Base-by-base conservation (phyloP, 2,329 filamentous ascomycete genomes). In the Daldinia sp. region DNA sequence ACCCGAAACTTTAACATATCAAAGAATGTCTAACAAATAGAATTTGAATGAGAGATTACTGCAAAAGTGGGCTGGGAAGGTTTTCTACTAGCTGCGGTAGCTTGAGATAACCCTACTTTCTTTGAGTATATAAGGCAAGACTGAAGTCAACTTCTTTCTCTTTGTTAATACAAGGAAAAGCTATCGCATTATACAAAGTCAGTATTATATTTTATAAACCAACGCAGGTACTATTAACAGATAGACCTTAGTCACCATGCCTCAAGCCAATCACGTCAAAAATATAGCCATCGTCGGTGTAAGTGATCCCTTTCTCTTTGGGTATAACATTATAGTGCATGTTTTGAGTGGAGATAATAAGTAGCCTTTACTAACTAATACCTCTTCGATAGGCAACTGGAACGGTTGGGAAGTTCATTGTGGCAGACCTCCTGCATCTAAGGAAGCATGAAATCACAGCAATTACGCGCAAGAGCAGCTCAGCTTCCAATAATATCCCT, bases 361-460 rank as follows among this genome's bases (percentile, higher is more conserved):
- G 12, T 13, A 48, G 33, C 42, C 13, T 42, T 26, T 13, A 33
- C 67, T 69, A 13, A 73, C 64, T 12, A n/a, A 41, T 44, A 4
- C 6, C 28, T 54, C 12, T 13, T 15, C n/a, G 23, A 26, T 33
- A 86, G 83, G 82, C 81, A 15, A 78, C 79, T 35, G 84, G 84
- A 37, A 78, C 74, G 7, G 71, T 85, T 56, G 83, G 83, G 26
- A 74, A 72, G 3, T 72, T 79, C 60, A 76, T 86, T 20, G 72
- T 79, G 1, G 69, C 77, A 4, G 77, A 77, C 4, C 81, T 89
- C 0, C 74, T 87, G 3, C 73, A 81, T 12, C 81, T 80, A 1
- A 84, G 83, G 42, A 85, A 81, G 68, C 86, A 88, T 72, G 81
- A 77, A 12, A 78, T 88, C 33, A 88, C 85, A 0, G 86, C 84